Evolutionary conservation across 331 rosid species (phyloP).

Genomic region (Saraca asoca): DNA sequence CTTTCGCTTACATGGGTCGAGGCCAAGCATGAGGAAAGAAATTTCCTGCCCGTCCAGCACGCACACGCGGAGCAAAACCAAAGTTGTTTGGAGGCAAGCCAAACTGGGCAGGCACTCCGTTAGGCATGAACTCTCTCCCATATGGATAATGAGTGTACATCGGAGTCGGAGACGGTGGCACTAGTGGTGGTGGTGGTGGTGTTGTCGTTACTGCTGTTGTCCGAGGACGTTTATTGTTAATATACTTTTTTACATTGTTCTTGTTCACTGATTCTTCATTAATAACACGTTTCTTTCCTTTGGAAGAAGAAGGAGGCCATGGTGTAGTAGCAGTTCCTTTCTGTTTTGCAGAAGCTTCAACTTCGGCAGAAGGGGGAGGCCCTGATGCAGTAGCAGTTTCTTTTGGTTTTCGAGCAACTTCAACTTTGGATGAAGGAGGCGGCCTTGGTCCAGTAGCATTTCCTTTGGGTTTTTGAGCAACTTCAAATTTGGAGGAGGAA

Average conservation of each 20-base stretch:
- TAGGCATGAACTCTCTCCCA: constrained; percentile 8
- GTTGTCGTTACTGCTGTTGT: background rate
- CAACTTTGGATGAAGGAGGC: too few species aligned
- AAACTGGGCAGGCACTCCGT: constrained; percentile 21
- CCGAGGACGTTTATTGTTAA: constrained; percentile 39
- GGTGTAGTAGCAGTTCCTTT: too few species aligned
- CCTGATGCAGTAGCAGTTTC: too few species aligned
- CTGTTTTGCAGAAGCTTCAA: too few species aligned
- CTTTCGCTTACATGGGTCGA: background rate
- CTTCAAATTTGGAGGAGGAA: background rate
- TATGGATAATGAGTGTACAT: constrained; percentile 2
- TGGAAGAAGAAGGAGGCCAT: too few species aligned
- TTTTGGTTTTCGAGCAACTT: too few species aligned
- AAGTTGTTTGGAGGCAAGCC: constrained; percentile 15
- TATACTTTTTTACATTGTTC: constrained; percentile 12
- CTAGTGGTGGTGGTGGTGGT: too few species aligned
- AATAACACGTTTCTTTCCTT: constrained; percentile 16
- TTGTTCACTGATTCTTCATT: background rate
- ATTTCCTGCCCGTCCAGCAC: background rate
- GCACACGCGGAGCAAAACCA: background rate
- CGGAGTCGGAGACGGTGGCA: background rate
- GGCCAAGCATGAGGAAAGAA: background rate
- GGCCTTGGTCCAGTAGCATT: too few species aligned
- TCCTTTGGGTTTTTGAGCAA: too few species aligned
- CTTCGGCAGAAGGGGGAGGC: too few species aligned